These are phyloP conservation scores for Eutrema yunnanense DNA, from an alignment of 345 rosid genomes.

Conservation along the genomic window DNA sequence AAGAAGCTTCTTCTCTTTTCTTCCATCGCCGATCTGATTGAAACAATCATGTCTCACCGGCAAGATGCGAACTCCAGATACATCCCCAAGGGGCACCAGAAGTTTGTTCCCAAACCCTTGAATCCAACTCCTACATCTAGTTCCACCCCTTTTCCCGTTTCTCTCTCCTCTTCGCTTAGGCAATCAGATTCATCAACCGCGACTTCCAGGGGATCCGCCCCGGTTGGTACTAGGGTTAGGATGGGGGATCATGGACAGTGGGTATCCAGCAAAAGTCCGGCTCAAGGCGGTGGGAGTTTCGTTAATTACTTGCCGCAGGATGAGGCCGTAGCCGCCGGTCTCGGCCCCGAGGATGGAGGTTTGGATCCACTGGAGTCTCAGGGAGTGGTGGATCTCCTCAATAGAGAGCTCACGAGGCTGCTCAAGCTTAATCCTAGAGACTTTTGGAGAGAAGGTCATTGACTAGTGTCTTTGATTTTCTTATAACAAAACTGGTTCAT, in stretches of 20 bases:
- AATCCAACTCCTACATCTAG: slow-evolving; percentile 15
- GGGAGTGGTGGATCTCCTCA: slow-evolving; percentile 87
- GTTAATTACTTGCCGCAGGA: slow-evolving; percentile 91
- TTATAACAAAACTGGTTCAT: not conserved
- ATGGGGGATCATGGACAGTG: slow-evolving; percentile 43
- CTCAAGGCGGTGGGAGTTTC: slow-evolving; percentile 48
- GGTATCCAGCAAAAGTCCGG: slow-evolving; percentile 31
- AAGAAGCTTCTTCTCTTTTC: not conserved
- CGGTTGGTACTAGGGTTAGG: slow-evolving; percentile 33
- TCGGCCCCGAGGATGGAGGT: slow-evolving; percentile 73
- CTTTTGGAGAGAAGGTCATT: slow-evolving; percentile 80
- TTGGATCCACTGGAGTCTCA: slow-evolving; percentile 91
- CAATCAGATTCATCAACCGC: slow-evolving; percentile 33
- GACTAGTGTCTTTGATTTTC: not conserved
- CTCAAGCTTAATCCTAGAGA: slow-evolving; percentile 74
- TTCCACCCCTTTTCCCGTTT: slow-evolving; percentile 31
- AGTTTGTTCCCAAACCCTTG: slow-evolving; percentile 46
- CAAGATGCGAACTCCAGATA: slow-evolving; percentile 27
- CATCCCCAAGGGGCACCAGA: slow-evolving; percentile 34
- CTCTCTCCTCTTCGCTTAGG: slow-evolving; percentile 62
- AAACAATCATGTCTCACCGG: slow-evolving; percentile 44
- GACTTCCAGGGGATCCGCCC: slow-evolving; percentile 16
- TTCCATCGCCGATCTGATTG: not conserved
- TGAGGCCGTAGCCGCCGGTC: slow-evolving; percentile 87
- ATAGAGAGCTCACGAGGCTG: slow-evolving; percentile 69